These are phyloP conservation scores for Brassica napus DNA, from an alignment of 345 rosid genomes.

Conservation along the genomic window DNA sequence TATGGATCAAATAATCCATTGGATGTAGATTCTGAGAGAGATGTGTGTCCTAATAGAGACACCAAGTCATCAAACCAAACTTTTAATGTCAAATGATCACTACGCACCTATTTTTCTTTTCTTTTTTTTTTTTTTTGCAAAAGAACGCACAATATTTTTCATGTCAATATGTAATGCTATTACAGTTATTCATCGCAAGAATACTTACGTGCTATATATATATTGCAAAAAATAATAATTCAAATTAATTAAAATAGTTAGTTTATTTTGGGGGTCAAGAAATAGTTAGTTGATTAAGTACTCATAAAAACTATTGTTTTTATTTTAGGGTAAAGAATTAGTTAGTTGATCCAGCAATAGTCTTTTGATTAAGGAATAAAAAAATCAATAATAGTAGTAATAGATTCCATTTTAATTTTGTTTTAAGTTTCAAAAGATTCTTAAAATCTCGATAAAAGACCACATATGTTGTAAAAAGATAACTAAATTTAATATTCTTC, in stretches of 20 bases:
- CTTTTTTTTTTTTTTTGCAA: not conserved
- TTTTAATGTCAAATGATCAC: not conserved
- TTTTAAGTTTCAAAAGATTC: not conserved
- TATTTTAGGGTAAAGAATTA: not conserved
- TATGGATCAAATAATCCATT: too few species aligned
- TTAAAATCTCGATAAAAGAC: too few species aligned
- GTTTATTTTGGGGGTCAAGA: not conserved
- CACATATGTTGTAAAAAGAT: too few species aligned
- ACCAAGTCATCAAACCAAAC: not conserved
- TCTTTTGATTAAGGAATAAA: not conserved
- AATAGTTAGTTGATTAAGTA: not conserved
- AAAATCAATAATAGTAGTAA: not conserved
- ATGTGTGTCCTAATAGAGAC: not conserved
- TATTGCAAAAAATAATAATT: not conserved
- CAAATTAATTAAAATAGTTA: not conserved
- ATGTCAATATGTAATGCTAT: too few species aligned
- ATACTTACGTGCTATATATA: not conserved
- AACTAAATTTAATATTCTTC: too few species aligned
- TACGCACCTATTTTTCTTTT: not conserved
- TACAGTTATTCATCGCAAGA: not conserved
- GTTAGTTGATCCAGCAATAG: not conserved
- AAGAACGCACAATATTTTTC: too few species aligned
- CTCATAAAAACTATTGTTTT: not conserved
- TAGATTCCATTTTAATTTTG: not conserved
- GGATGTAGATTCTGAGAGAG: not conserved